phyloP scores from a whole-genome alignment of 331 rosid species.

The Dryas integrifolia region DNA sequence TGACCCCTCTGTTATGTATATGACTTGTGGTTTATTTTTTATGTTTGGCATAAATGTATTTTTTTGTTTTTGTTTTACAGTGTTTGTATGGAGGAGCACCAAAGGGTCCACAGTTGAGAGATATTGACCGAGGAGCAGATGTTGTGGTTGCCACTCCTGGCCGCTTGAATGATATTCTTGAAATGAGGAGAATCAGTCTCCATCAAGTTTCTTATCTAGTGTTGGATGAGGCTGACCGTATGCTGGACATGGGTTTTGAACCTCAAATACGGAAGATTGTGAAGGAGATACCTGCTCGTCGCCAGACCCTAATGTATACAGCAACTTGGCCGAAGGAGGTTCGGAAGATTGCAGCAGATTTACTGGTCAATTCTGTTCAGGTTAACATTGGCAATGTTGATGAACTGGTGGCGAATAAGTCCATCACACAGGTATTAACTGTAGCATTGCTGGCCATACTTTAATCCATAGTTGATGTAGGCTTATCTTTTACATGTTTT shows the following conservation, averaged over 20 bases:
- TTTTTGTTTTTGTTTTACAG: constrained; percentile 29
- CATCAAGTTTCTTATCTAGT: constrained; percentile 91
- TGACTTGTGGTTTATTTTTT: neutral
- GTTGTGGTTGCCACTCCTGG: constrained; percentile 99
- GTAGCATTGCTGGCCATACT: neutral
- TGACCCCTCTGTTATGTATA: neutral
- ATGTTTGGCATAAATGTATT: neutral
- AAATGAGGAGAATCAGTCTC: constrained; percentile 90
- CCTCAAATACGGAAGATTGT: constrained; percentile 98
- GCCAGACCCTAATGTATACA: constrained; percentile 96
- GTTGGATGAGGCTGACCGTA: constrained; percentile 96
- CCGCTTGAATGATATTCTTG: constrained; percentile 95
- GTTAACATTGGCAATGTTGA: constrained; percentile 96
- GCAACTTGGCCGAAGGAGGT: constrained; percentile 99
- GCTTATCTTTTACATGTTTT: neutral
- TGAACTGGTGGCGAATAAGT: constrained; percentile 94
- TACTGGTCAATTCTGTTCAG: constrained; percentile 86
- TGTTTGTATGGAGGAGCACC: constrained; percentile 99
- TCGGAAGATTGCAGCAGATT: constrained; percentile 94
- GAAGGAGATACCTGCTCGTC: constrained; percentile 85
- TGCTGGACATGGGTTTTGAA: constrained; percentile 99
- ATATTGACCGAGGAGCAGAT: constrained; percentile 87
- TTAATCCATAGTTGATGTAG: neutral
- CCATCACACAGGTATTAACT: constrained; percentile 83
- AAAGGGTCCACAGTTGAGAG: constrained; percentile 97